Evolutionary conservation across 345 rosid genomes (phyloP).

Genomic region (Garcia nutans): DNA sequence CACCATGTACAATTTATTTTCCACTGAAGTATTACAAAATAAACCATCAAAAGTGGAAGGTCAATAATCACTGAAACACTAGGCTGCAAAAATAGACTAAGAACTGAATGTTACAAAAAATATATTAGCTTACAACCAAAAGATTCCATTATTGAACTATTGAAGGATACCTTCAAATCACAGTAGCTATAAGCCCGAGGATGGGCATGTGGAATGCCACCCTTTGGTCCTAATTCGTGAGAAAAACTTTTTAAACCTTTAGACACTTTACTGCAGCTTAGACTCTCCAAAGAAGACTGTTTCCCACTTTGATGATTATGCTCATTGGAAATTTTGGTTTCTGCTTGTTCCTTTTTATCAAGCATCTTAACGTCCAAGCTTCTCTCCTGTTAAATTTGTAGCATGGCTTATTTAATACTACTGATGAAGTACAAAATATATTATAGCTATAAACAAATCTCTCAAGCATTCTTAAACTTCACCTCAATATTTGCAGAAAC

Average conservation of each 20-base stretch:
- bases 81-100: background rate
- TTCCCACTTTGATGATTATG: conserved; percentile 24
- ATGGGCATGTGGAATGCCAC: conserved; percentile 49
- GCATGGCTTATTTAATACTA: conserved; percentile 8
- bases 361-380: conserved; percentile 30
- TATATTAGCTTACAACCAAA: background rate
- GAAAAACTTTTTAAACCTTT: conserved; percentile 69
- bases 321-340: conserved; percentile 24
- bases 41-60: background rate
- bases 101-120: background rate
- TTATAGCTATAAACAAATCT: background rate
- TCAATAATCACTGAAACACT: background rate
- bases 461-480: conserved; percentile 5
- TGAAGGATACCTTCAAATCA: conserved; percentile 52
- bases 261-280: conserved; percentile 35
- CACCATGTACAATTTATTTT: background rate
- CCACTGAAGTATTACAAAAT: background rate
- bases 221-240: conserved; percentile 70
- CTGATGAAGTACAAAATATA: conserved; percentile 9
- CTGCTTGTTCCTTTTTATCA: conserved; percentile 32
- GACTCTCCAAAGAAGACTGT: conserved; percentile 31
- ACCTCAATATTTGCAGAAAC: conserved; percentile 49
- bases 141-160: background rate
- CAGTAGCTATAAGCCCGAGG: conserved; percentile 72
- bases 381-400: conserved; percentile 40